Base-by-base conservation (phyloP, 1,284 basidiomycete species). In the Fistulinella staudtii region DNA sequence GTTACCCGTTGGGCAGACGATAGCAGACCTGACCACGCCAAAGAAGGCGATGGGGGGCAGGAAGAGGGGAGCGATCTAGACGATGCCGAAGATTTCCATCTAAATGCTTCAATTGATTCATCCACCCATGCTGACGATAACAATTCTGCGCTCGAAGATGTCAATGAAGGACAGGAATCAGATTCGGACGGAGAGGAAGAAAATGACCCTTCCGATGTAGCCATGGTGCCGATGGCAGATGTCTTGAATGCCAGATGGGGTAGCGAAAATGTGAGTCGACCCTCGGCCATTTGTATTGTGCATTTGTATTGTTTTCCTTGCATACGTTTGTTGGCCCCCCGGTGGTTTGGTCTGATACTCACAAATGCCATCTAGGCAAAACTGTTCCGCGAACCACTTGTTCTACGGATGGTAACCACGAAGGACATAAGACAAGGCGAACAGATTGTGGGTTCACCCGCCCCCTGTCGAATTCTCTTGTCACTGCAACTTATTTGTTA, bases 141-240 rank as follows among this genome's bases (percentile, higher is more conserved):
- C 22, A 49, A 55, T 9, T 54, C 53, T 9, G 62, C n/a, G 13
- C 35, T 62, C 3, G 55, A 60, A 11, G 61, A 55, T 8, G 14
- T 23, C 5, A 11, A 22, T 8, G 43, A 42, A 8, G 52, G 65
- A 17, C 70, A 71, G 18, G 71, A 70, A 7, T 74, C 77, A 2
- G 80, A 80, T 21, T 76, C 80, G 8, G 82, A 71, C n/a, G 72
- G 70, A 10, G 74, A 79, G 2, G 80, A 81, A 4, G 79, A 81
- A 10, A 81, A 82, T 9, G 73, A 86, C 45, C 70, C 82, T 2
- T 73, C 77, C 2, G 82, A 90, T 52, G 83, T 93, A 9, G 84
- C 89, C 1, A 96, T 99, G 93, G 89, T 98, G 1, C 95, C 95
- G 0, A 85, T 99, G 75, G 96, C 95, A 1, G 95, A 98, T 65